phyloP scores from a whole-genome alignment of 768 basidiomycete genomes.

The Rhizopogon vinicolor region DNA sequence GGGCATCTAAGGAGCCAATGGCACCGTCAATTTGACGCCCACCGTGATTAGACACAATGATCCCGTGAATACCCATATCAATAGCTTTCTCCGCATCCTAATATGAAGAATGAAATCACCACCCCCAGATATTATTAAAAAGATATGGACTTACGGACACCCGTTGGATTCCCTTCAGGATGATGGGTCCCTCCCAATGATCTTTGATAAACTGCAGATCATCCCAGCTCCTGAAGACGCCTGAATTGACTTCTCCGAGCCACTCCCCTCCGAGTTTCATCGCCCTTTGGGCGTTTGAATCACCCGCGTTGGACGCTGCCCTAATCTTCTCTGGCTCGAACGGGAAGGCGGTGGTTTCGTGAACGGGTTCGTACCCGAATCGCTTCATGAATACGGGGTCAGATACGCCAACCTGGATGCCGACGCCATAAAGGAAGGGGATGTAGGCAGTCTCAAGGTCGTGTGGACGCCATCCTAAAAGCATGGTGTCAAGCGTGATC shows the following conservation, averaged over 20 bases:
- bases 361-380: slow-evolving; percentile 38
- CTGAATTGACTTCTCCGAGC: slow-evolving; percentile 60
- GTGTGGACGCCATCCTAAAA: slow-evolving; percentile 72
- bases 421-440: slow-evolving; percentile 63
- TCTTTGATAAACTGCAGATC: slow-evolving; percentile 63
- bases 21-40: slow-evolving; percentile 80
- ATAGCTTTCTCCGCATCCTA: slow-evolving; percentile 51
- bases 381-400: slow-evolving; percentile 78
- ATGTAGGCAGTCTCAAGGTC: slow-evolving; percentile 63
- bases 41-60: slow-evolving; percentile 43
- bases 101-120: background rate
- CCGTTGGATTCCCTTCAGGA: slow-evolving; percentile 75
- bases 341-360: slow-evolving; percentile 46
- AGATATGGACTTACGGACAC: slow-evolving; percentile 41
- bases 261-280: slow-evolving; percentile 55
- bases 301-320: slow-evolving; percentile 38
- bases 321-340: slow-evolving; percentile 45
- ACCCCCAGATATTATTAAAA: background rate
- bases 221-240: slow-evolving; percentile 64
- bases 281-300: slow-evolving; percentile 35
- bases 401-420: slow-evolving; percentile 60
- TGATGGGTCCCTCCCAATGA: slow-evolving; percentile 73
- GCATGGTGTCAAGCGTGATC: slow-evolving; percentile 75
- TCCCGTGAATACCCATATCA: slow-evolving; percentile 37
- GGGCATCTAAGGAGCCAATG: slow-evolving; percentile 68